These are phyloP conservation scores for Xylaria bambusicola DNA, from an alignment of 495 filamentous ascomycete genomes.

Conservation along the genomic window DNA sequence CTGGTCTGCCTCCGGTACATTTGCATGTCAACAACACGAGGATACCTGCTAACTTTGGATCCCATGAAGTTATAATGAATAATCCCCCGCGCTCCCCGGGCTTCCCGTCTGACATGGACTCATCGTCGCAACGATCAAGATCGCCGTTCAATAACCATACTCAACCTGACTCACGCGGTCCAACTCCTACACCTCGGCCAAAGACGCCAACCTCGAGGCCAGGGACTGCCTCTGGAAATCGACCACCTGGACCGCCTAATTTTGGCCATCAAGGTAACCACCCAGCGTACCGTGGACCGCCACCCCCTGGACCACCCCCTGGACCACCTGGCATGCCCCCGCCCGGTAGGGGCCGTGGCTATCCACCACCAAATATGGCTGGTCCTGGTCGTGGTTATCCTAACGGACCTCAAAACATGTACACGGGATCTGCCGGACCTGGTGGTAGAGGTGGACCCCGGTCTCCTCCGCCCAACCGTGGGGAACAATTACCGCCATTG, in stretches of 20 bases:
- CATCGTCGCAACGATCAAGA: slow-evolving; percentile 34
- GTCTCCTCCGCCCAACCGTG: slow-evolving; percentile 30
- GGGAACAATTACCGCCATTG: slow-evolving; percentile 29
- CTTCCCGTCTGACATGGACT: slow-evolving; percentile 36
- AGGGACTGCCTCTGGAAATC: slow-evolving; percentile 30
- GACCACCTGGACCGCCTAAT: slow-evolving; percentile 25
- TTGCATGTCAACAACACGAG: slow-evolving; percentile 46
- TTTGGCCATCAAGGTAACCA: slow-evolving; percentile 25
- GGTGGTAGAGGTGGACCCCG: slow-evolving; percentile 20
- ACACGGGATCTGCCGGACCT: slow-evolving; percentile 22
- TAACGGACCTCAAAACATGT: slow-evolving; percentile 29
- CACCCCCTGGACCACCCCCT: slow-evolving; percentile 23
- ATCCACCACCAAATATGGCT: slow-evolving; percentile 38
- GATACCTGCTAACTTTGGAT: slow-evolving; percentile 53
- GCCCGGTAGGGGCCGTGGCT: slow-evolving; percentile 35
- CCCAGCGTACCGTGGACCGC: slow-evolving; percentile 31
- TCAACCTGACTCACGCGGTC: slow-evolving; percentile 24
- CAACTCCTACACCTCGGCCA: slow-evolving; percentile 24
- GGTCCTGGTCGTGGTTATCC: slow-evolving; percentile 26
- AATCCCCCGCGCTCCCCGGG: slow-evolving; percentile 32
- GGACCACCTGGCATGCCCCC: slow-evolving; percentile 28
- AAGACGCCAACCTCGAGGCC: slow-evolving; percentile 33
- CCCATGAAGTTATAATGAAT: slow-evolving; percentile 50
- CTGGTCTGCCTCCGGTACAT: slow-evolving; percentile 45
- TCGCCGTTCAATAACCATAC: slow-evolving; percentile 37